These are phyloP conservation scores for Fusarium duplospermum DNA, from an alignment of 2,329 filamentous ascomycete species.

Conservation along the genomic window DNA sequence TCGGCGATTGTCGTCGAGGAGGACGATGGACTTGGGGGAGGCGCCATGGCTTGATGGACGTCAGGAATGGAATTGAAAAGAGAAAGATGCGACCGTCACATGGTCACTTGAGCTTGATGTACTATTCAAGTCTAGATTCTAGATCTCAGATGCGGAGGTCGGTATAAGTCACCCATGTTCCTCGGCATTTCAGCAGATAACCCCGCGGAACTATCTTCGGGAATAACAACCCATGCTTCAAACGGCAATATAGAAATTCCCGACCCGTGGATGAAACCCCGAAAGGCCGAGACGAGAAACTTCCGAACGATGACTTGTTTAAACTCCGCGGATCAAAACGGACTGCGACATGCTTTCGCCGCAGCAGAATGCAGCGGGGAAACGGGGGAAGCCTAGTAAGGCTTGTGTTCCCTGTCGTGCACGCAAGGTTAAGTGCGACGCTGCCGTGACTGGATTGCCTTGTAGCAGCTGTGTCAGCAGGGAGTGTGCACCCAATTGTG, in stretches of 20 bases:
- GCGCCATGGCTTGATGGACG: not conserved
- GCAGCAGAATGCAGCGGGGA: not conserved
- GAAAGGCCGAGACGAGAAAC: not conserved
- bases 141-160: not conserved
- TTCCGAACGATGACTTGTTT: not conserved
- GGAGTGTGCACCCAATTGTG: conserved; percentile 3
- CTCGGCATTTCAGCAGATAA: not conserved
- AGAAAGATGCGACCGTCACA: not conserved
- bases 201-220: conserved; percentile 5
- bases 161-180: not conserved
- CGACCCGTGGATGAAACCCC: not conserved
- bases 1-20: conserved; percentile 3
- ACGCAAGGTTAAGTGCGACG: conserved; percentile 38
- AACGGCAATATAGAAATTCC: not conserved
- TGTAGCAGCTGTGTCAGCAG: conserved; percentile 30
- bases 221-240: not conserved
- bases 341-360: not conserved
- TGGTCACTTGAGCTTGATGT: not conserved
- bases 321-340: not conserved
- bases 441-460: conserved; percentile 19
- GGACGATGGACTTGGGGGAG: not conserved
- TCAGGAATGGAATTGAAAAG: not conserved
- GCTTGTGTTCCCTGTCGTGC: conserved; percentile 31
- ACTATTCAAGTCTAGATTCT: not conserved
- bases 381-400: conserved; percentile 23